These are phyloP conservation scores for Colletotrichum aenigma DNA, from an alignment of 2,329 filamentous ascomycete species.

Conservation along the genomic window DNA sequence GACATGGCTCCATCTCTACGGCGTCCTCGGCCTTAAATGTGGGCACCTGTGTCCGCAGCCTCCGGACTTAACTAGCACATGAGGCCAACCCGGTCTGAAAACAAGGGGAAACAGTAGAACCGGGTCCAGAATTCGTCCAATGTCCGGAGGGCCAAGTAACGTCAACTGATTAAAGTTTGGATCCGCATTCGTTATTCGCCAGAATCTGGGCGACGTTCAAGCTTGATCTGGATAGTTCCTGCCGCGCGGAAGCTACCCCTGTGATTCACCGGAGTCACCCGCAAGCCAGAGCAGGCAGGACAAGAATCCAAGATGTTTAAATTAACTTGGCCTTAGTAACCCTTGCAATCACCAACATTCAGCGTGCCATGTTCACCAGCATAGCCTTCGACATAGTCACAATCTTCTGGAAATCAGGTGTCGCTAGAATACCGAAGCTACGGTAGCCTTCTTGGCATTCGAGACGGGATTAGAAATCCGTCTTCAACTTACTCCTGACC, in stretches of 20 bases:
- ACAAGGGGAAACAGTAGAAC: neutral
- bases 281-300: rapidly evolving
- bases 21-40: neutral
- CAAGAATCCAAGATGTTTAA: neutral
- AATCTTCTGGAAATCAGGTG: neutral
- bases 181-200: neutral
- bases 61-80: neutral
- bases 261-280: neutral
- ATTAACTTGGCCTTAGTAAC: neutral
- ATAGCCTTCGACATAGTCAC: neutral
- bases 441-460: neutral
- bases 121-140: neutral
- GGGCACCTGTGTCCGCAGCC: neutral
- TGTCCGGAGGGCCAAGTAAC: neutral
- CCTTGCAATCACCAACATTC: neutral
- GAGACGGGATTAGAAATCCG: neutral
- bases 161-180: neutral
- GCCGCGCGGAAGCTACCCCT: neutral
- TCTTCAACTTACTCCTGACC: neutral
- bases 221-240: neutral
- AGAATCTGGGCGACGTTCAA: neutral
- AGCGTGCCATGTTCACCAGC: neutral
- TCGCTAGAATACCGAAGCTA: rapidly evolving
- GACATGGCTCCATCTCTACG: neutral
- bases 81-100: neutral